Evolutionary conservation across 805 yeast genomes (phyloP), one percentile per base, ranked within the genome.

Genomic region (Saccharomycopsis sp.): DNA sequence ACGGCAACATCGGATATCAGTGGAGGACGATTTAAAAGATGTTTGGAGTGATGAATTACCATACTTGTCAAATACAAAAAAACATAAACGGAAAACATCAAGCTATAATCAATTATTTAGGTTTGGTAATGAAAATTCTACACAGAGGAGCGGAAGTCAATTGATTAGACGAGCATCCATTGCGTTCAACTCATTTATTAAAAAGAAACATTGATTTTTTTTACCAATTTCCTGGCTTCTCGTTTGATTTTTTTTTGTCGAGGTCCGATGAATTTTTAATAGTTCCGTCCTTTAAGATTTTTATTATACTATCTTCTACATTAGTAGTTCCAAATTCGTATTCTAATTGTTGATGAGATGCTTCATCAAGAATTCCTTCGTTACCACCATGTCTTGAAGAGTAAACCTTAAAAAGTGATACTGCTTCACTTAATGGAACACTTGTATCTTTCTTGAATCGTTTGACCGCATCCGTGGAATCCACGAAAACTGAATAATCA

Each of bases 311-410:
- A 22, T 75, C 80, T 43, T 81, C 85, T 2, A 60, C 56, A 40
- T 70, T 64, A 7, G 52, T 57, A 21, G 73, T 66, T 23, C 88
- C 90, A 53, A 87, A 86, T 56, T 85, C 93, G 51, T 73, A 73
- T 41, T 70, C 71, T 32, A 86, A 59, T 48, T 79, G 83, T 16
- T 68, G 65, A 45, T 75, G 72, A 5, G 90, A 81, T 2, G 90
- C 95, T 55, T 75, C 79, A 41, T 81, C 85, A 21, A 83, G 59
- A 6, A 72, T 70, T 45, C 95, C 95, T 54, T 77, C 84, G 3
- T 77, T 65, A 26, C 95, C 95, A 33, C 65, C 65, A 38, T 85
- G 82, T 49, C 71, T 71, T 45, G 76, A 74, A 19, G 74, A 68
- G 58, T 71, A 87, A n/a, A 86, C 70, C 55, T 81, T 74, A 66